Evolutionary conservation across 164 flowering plant genomes (phyloP).

Genomic region (Kingdonia uniflora): DNA sequence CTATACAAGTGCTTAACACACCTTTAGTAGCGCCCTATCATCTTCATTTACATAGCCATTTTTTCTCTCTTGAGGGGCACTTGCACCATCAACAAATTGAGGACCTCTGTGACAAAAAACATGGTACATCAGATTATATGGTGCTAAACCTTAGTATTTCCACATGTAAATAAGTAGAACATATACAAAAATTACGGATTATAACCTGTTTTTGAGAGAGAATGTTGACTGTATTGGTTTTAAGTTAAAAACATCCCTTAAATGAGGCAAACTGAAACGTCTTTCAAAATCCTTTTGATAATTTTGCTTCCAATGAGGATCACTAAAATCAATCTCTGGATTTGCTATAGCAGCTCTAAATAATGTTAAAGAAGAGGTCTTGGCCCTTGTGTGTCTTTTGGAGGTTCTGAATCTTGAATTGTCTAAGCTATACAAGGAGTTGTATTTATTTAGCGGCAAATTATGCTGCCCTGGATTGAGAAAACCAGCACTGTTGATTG

Average conservation of each 20-base stretch:
- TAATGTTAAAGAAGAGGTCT: not conserved
- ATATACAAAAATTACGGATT: not conserved
- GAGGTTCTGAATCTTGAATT: constrained; percentile 6
- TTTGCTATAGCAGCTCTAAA: constrained; percentile 15
- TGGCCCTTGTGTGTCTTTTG: constrained; percentile 9
- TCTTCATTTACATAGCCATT: constrained; percentile 28
- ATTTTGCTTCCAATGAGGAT: constrained; percentile 22
- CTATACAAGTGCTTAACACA: constrained; percentile 6
- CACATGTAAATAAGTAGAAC: too few species aligned
- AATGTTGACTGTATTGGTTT: constrained; percentile 25
- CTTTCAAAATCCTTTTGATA: constrained; percentile 23
- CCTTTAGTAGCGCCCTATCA: constrained; percentile 31
- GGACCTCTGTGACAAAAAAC: constrained; percentile 13
- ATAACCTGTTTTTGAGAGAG: constrained; percentile 21
- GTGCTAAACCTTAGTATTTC: not conserved
- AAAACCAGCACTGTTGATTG: constrained; percentile 10
- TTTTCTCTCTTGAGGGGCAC: constrained; percentile 16
- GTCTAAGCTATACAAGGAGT: constrained; percentile 5
- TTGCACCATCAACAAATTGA: constrained; percentile 11
- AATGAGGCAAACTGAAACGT: constrained; percentile 26
- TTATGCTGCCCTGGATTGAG: constrained; percentile 5
- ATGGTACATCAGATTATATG: not conserved
- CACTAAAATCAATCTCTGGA: constrained; percentile 20
- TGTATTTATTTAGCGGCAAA: constrained; percentile 7
- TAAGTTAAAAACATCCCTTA: constrained; percentile 20